phyloP scores from a whole-genome alignment of 495 filamentous ascomycete species.

The Annulohypoxylon maeteangense region DNA sequence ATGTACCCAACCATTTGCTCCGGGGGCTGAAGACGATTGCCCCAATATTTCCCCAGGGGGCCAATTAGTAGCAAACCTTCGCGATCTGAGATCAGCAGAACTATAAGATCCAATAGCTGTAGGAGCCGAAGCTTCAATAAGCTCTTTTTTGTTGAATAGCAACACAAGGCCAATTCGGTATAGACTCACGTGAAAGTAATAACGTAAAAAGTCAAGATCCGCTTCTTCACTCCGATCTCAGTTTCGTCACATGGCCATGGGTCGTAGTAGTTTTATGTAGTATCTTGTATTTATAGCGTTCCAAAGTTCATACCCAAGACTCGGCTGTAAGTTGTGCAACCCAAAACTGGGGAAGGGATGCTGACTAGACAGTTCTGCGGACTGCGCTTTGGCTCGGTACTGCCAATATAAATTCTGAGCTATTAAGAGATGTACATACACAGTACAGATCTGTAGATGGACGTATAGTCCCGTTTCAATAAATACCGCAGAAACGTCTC shows the following conservation, averaged over 20 bases:
- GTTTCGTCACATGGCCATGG: conserved; percentile 26
- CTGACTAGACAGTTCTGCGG: conserved; percentile 8
- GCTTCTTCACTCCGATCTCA: conserved; percentile 5
- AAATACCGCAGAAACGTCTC: conserved; percentile 35
- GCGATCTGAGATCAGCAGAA: conserved; percentile 35
- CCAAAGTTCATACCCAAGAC: conserved; percentile 4
- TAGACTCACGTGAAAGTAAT: conserved; percentile 16
- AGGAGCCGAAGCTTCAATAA: conserved; percentile 1
- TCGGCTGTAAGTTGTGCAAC: conserved; percentile 26
- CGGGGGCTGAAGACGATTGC: conserved; percentile 16
- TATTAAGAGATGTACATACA: conserved; percentile 10
- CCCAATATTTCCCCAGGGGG: conserved; percentile 31
- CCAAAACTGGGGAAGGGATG: conserved; percentile 29
- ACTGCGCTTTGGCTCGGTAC: conserved; percentile 10
- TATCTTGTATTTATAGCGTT: conserved; percentile 17
- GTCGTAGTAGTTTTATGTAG: background rate
- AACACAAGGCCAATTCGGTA: conserved; percentile 8
- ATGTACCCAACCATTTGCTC: conserved; percentile 11
- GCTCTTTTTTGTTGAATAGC: conserved; percentile 13
- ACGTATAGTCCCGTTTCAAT: conserved; percentile 6
- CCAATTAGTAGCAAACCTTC: conserved; percentile 16
- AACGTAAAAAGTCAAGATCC: conserved; percentile 6
- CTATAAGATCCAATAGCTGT: conserved; percentile 20
- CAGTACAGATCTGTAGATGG: background rate
- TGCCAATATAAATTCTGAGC: conserved; percentile 19